Evolutionary conservation across 176 grass and related monocot species (phyloP), one percentile per base, ranked within the genome.

Genomic region (Zizania latifolia): DNA sequence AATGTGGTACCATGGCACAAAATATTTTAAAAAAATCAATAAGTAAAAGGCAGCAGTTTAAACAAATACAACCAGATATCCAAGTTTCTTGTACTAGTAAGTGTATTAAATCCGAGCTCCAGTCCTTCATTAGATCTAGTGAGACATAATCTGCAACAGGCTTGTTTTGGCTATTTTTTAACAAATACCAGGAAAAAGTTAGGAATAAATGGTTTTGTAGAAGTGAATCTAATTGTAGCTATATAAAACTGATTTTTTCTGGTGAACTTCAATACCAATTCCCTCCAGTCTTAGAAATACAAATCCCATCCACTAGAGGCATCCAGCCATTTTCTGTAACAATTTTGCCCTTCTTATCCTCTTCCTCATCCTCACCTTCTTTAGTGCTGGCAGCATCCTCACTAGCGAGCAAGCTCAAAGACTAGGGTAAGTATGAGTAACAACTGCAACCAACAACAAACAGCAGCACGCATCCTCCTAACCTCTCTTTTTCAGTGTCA

Each of bases 1-100:
- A 29, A 78, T 15, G 4, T 65, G 58, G 78, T 65, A 67, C 30
- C 12, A 5, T 61, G 21, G 17, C 40, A 71, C 27, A 69, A 57
- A 62, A 45, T 43, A 70, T 58, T 76, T 58, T 13, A 50, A 61
- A 32, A 57, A 74, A 53, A 21, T n/a, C 48, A 53, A 22, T 53
- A 51, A n/a, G n/a, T 27, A 67, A 58, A 55, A 55, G 39, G 6
- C 22, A 68, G 7, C 29, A 30, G 11, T 78, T 23, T 50, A 45
- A 79, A 46, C 45, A n/a, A n/a, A n/a, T n/a, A 83, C 22, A 68
- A 65, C 51, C 40, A n/a, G 30, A 50, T 10, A 8, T 76, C 36
- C 21, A 51, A 21, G 6, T 65, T 57, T 45, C 70, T 40, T 81
- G 33, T 45, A 51, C 26, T 45, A 8, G 51, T 26, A 33, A 65